Base-by-base conservation (phyloP, 2,329 filamentous ascomycete species). In the Aureobasidium vineae region DNA sequence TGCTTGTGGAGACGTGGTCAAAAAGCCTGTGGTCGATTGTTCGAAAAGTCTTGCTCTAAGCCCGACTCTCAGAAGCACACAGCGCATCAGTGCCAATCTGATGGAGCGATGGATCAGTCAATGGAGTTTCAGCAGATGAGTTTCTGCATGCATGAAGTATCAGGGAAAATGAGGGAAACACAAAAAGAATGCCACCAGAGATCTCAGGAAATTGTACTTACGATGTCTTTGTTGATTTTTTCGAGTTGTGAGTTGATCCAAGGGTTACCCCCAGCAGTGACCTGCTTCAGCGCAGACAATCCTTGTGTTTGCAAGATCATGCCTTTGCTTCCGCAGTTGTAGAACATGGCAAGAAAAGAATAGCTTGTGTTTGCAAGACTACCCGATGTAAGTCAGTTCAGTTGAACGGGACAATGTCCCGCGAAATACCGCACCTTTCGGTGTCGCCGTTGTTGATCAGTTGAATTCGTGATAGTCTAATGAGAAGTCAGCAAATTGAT, bases 291-390 rank as follows among this genome's bases (percentile, higher is more conserved):
- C 50, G 23, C 33, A 31, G 36, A 19, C 36, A 57, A 57, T 31
- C 21, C 33, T 57, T 41, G 53, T 57, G 38, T 43, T 57, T 40
- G 36, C 53, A 57, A 57, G 53, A 40, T 43, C 53, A 41, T 57
- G 21, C 23, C 38, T 3, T 57, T 26, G 21, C 53, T 43, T 57
- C 53, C 13, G 15, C 36, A 28, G 53, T 28, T 26, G 53, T 41
- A 19, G 53, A 41, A 57, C n/a, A 43, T 57, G 21, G 15, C 33
- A 57, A 57, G 50, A 36, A 41, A 57, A 57, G 53, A 57, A 23
- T 41, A 57, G 53, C 53, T 57, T 19, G 53, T 57, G 38, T 23
- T 57, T 16, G 53, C 53, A 57, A 57, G 53, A 57, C 53, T 26
- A 41, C 53, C 43, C 36, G 19, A 41, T 57, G 31, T 31, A 54